Conservation (phyloP, 192 early-diverging fungal species). For the Pilaira anomala region DNA sequence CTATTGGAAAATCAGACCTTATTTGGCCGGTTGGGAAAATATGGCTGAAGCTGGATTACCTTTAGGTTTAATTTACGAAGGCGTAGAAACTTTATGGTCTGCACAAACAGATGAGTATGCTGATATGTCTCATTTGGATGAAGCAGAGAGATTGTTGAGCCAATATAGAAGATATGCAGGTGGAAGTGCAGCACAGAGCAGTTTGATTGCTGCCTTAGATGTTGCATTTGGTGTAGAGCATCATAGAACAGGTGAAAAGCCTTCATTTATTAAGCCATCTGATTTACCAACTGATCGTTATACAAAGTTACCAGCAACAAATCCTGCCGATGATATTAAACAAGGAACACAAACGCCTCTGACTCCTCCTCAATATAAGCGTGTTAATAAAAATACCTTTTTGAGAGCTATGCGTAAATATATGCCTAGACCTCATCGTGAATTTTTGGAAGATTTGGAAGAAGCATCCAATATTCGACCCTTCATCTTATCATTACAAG, state of each 20-base stretch:
- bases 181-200: slow-evolving; percentile 91
- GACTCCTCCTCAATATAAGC: slow-evolving; percentile 15
- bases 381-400: slow-evolving; percentile 61
- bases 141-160: slow-evolving; percentile 47
- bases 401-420: slow-evolving; percentile 89
- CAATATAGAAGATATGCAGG: slow-evolving; percentile 80
- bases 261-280: slow-evolving; percentile 6
- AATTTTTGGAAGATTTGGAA: slow-evolving; percentile 76
- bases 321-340: slow-evolving; percentile 27
- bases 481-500: slow-evolving; percentile 48
- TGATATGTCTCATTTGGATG: slow-evolving; percentile 48
- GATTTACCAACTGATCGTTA: slow-evolving; percentile 31
- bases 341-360: slow-evolving; percentile 13
- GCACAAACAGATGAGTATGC: slow-evolving; percentile 44
- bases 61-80: slow-evolving; percentile 88
- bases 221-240: slow-evolving; percentile 87
- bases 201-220: slow-evolving; percentile 90
- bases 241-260: slow-evolving; percentile 61
- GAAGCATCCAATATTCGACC: slow-evolving; percentile 65
- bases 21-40: slow-evolving; percentile 88
- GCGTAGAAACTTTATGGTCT: slow-evolving; percentile 59
- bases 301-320: slow-evolving; percentile 27
- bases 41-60: slow-evolving; percentile 84
- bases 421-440: slow-evolving; percentile 85
- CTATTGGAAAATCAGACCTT: slow-evolving; percentile 89